Evolutionary conservation across 305 asterid species (phyloP).

Genomic region (Plantago coronopus): DNA sequence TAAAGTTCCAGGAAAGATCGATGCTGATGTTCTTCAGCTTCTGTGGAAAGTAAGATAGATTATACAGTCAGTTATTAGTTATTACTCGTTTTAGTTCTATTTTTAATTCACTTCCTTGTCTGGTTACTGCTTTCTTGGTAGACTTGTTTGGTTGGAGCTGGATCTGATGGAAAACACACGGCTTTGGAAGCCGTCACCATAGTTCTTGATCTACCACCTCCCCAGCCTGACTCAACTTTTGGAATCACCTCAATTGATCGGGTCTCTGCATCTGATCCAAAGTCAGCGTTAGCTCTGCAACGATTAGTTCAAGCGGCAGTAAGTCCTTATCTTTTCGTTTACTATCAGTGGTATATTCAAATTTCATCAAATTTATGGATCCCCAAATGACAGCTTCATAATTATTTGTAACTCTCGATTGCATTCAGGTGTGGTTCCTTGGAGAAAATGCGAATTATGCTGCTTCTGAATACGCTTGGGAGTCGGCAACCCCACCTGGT

Average conservation of each 20-base stretch:
- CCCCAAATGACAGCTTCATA: background rate
- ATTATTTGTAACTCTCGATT: constrained; percentile 13
- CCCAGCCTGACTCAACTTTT: constrained; percentile 80
- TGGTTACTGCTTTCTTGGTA: constrained; percentile 29
- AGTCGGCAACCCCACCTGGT: constrained; percentile 99
- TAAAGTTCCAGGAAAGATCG: constrained; percentile 98
- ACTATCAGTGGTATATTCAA: background rate
- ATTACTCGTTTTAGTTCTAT: constrained; percentile 13
- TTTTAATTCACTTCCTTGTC: constrained; percentile 25
- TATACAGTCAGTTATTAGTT: constrained; percentile 19
- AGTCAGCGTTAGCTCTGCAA: constrained; percentile 94
- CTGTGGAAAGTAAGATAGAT: constrained; percentile 80
- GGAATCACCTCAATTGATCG: constrained; percentile 81
- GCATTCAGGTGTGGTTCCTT: constrained; percentile 91
- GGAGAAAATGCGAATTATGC: constrained; percentile 99
- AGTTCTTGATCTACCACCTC: constrained; percentile 98
- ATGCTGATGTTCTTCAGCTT: constrained; percentile 97
- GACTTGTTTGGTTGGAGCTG: constrained; percentile 99
- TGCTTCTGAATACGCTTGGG: constrained; percentile 99
- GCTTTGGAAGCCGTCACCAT: constrained; percentile 97
- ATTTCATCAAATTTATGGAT: background rate
- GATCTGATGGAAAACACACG: constrained; percentile 96
- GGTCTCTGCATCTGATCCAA: constrained; percentile 96
- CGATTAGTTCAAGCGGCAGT: constrained; percentile 98
- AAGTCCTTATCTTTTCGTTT: constrained; percentile 27